Base-by-base conservation (phyloP, 768 basidiomycete species). In the Leccinum subgranulosum region DNA sequence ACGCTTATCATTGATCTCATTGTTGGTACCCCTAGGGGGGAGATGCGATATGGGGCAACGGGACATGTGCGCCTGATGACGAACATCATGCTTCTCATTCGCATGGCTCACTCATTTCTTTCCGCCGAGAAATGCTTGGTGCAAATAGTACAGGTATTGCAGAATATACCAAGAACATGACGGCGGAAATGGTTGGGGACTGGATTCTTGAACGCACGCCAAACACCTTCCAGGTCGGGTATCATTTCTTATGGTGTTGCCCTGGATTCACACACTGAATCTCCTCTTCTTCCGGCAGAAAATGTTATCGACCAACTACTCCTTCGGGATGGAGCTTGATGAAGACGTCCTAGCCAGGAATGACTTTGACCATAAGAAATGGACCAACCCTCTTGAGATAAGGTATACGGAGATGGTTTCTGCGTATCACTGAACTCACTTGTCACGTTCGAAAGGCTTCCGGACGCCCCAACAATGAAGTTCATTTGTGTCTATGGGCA, bases 401-500 rank as follows among this genome's bases (percentile, higher is more conserved):
- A 82, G 85, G 88, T 88, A 62, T 25, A 68, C 56, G 21, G 17
- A 1, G 4, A 19, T 3, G 9, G 19, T 36, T 33, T 33, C 25
- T 12, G 39, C 54, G 43, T 49, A 33, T 27, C 46, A 27, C 19
- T 55, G 34, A n/a, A 27, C 47, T 63, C 11, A 50, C 46, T 4
- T 0, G 23, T 27, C 19, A 45, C 46, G 34, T 51, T 39, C 25
- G 3, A 34, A 53, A 92, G 91, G 62, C 76, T 99, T 17, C 96
- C 96, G 1, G 73, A 85, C 49, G 97, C 97, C 0, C 94, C 96
- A 1, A 89, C 87, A 5, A 89, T 97, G 86, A 92, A 88, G 67
- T 86, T 96, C 28, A 90, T 87, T 70, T 98, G 95, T 61, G 83
- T 94, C 3, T 98, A 98, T 74, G 96, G 96, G 0, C 88, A 92